A percentile compares a stretch with the other conserved stretches of the same genome.
Conservation (phyloP, 1,284 basidiomycete species). For the Heterobasidion irregulare region DNA sequence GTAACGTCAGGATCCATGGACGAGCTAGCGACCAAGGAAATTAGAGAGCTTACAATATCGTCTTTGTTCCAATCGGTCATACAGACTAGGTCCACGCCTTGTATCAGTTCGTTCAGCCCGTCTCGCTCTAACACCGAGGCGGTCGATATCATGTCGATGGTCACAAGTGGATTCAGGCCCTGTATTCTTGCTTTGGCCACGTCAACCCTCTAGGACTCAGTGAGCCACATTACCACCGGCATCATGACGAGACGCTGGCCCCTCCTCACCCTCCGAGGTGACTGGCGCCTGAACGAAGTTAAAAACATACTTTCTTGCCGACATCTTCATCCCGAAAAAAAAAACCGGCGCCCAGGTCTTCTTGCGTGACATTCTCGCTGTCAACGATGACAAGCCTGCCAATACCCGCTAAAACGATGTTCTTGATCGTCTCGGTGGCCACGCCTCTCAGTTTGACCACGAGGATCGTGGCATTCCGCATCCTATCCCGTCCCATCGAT, state of each 20-base stretch:
- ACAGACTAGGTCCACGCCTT: conserved; percentile 73
- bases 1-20: background rate
- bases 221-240: background rate
- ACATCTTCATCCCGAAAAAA: conserved; percentile 92
- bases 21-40: conserved; percentile 1
- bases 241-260: background rate
- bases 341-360: conserved; percentile 90
- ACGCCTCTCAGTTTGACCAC: conserved; percentile 77
- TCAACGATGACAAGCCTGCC: conserved; percentile 67
- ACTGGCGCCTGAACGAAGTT: background rate
- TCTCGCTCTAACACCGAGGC: conserved; percentile 40
- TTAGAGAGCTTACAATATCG: conserved; percentile 51
- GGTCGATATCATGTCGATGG: conserved; percentile 59
- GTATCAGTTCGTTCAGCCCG: conserved; percentile 51
- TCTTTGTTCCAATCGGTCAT: conserved; percentile 69
- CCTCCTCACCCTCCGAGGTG: background rate
- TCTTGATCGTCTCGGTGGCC: conserved; percentile 96
- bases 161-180: conserved; percentile 88
- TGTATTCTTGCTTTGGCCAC: conserved; percentile 81
- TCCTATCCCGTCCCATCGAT: conserved; percentile 38
- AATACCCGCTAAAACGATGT: conserved; percentile 77
- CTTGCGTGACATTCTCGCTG: conserved; percentile 49
- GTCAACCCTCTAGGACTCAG: conserved; percentile 62
- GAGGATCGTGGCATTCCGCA: conserved; percentile 90
- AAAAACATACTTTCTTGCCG: conserved; percentile 64